Percentiles rank a stretch among this genome's conserved stretches.
Evolutionary conservation across 257 asterid genomes (phyloP).

Genomic region (Solanum etuberosum): DNA sequence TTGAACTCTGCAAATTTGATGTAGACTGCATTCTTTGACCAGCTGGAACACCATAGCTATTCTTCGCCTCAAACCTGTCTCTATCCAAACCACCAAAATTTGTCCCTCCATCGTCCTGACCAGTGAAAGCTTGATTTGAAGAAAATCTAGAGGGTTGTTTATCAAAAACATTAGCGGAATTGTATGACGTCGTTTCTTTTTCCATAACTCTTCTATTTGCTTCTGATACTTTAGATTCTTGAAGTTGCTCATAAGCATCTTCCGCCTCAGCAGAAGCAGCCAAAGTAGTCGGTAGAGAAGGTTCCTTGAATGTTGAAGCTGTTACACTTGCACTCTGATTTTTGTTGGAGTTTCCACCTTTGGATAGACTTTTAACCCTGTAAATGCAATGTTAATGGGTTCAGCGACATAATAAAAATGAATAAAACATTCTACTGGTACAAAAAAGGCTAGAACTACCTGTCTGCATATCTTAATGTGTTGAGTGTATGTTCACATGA

Average conservation of each 20-base stretch:
- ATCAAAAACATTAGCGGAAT: slow-evolving; percentile 35
- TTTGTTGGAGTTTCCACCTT: slow-evolving; percentile 72
- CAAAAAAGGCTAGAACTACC: slow-evolving; percentile 30
- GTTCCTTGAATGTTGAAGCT: slow-evolving; percentile 49
- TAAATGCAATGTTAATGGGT: slow-evolving; percentile 11
- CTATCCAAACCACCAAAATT: slow-evolving; percentile 31
- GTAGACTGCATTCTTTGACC: slow-evolving; percentile 2
- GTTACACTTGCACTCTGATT: slow-evolving; percentile 50
- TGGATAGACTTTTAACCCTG: slow-evolving; percentile 98
- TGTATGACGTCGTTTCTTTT: slow-evolving; percentile 49
- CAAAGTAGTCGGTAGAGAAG: slow-evolving; percentile 41
- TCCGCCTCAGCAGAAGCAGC: slow-evolving; percentile 45
- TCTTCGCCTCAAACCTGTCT: slow-evolving; percentile 43
- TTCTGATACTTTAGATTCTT: slow-evolving; percentile 48
- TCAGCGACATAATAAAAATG: not conserved
- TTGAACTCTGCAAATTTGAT: not conserved
- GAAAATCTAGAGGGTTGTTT: slow-evolving; percentile 39
- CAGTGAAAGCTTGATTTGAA: slow-evolving; percentile 32
- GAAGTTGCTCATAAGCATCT: slow-evolving; percentile 43
- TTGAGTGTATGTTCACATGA: slow-evolving; percentile 99
- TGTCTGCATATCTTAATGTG: slow-evolving; percentile 96
- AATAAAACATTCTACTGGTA: not conserved
- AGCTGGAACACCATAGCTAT: slow-evolving; percentile 26
- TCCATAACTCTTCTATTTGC: slow-evolving; percentile 40
- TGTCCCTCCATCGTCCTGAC: slow-evolving; percentile 43